Percentiles rank a stretch among this genome's conserved stretches.
phyloP scores from a whole-genome alignment of 2,329 filamentous ascomycete genomes.

The Colletotrichum camelliae region DNA sequence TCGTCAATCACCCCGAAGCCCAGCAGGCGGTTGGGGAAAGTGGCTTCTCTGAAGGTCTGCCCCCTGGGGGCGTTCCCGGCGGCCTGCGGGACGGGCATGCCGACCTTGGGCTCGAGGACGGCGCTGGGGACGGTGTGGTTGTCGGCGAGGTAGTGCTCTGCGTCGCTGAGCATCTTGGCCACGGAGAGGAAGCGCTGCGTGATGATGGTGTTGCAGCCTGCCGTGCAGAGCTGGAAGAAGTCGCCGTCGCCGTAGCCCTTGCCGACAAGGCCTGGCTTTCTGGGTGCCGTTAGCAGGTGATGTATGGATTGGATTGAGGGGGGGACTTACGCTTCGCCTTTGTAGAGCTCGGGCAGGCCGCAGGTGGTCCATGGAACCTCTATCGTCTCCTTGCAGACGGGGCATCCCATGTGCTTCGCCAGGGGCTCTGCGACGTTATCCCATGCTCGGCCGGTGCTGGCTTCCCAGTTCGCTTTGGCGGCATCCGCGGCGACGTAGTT shows the following conservation, averaged over 20 bases:
- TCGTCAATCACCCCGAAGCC: conserved; percentile 45
- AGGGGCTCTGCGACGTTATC: conserved; percentile 59
- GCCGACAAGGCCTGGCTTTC: conserved; percentile 44
- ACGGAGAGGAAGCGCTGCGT: conserved; percentile 65
- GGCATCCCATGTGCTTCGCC: conserved; percentile 59
- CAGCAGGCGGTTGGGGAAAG: conserved; percentile 67
- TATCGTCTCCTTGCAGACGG: conserved; percentile 50
- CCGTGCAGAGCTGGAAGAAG: conserved; percentile 54
- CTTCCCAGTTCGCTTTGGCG: conserved; percentile 52
- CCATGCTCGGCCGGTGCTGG: conserved; percentile 59
- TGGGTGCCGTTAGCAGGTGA: neutral
- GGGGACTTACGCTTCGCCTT: conserved; percentile 30
- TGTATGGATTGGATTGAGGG: neutral
- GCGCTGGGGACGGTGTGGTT: conserved; percentile 71
- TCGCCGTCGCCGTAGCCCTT: conserved; percentile 65
- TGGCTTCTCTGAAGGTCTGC: conserved; percentile 15
- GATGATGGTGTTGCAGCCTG: conserved; percentile 53
- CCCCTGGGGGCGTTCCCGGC: conserved; percentile 33
- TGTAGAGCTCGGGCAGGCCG: conserved; percentile 32
- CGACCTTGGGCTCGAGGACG: conserved; percentile 58
- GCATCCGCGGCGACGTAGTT: conserved; percentile 55
- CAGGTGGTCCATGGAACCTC: conserved; percentile 67
- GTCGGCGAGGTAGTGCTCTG: conserved; percentile 49
- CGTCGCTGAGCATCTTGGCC: conserved; percentile 65
- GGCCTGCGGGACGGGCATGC: conserved; percentile 46